These are phyloP conservation scores for Desmodesmus armatus DNA, from an alignment of 139 green algal species.

Conservation along the genomic window DNA sequence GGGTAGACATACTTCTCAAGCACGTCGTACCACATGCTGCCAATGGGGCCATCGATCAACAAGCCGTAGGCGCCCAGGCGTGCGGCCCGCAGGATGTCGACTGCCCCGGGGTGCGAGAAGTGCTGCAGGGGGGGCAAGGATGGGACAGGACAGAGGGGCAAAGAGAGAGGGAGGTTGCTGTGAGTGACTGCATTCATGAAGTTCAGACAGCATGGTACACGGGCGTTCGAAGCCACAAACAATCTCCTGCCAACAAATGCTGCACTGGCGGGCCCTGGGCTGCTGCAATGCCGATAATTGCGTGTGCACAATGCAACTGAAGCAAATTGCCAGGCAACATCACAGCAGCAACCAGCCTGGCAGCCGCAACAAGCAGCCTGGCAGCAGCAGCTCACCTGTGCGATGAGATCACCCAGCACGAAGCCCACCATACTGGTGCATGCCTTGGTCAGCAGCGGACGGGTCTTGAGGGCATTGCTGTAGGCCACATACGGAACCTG, in stretches of 20 bases:
- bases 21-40: slow-evolving; percentile 58
- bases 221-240: neutral
- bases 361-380: neutral
- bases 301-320: neutral
- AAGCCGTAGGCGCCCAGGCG: slow-evolving; percentile 63
- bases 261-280: neutral
- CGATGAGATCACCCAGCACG: slow-evolving; percentile 72
- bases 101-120: slow-evolving; percentile 16
- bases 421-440: slow-evolving; percentile 74
- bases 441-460: slow-evolving; percentile 71
- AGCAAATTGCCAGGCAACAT: neutral
- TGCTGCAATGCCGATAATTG: neutral
- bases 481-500: slow-evolving; percentile 49
- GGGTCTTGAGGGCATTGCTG: slow-evolving; percentile 46
- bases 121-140: neutral
- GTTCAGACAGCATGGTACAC: neutral
- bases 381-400: slow-evolving; percentile 50
- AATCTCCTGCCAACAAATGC: neutral
- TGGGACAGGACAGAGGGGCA: neutral
- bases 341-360: neutral
- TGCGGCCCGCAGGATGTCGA: slow-evolving; percentile 50
- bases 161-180: neutral
- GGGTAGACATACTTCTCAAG: slow-evolving; percentile 56
- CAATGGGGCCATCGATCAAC: slow-evolving; percentile 64
- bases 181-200: neutral